Evolutionary conservation across 2,329 filamentous ascomycete genomes (phyloP).

Genomic region (Didymella segeticola): DNA sequence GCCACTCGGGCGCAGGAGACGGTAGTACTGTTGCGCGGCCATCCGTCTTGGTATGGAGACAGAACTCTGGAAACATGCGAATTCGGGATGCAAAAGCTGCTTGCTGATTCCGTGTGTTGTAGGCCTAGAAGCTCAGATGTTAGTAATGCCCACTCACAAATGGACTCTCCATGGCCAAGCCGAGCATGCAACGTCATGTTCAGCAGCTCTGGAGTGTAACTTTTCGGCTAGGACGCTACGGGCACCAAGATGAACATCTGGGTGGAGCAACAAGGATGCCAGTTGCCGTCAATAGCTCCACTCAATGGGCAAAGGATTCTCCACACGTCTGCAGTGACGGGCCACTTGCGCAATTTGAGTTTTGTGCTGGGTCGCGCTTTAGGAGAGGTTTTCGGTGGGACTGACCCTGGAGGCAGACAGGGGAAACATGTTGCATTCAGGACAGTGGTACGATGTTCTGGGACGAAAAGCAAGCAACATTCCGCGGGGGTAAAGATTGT

Average conservation of each 20-base stretch:
- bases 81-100: slow-evolving; percentile 15
- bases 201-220: slow-evolving; percentile 17
- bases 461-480: slow-evolving; percentile 12
- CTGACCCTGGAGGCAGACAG: background rate
- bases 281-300: slow-evolving; percentile 6
- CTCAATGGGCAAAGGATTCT: slow-evolving; percentile 7
- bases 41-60: slow-evolving; percentile 25
- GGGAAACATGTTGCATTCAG: background rate
- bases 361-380: background rate
- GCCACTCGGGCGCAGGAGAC: slow-evolving; percentile 5
- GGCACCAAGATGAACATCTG: slow-evolving; percentile 4
- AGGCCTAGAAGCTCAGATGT: slow-evolving; percentile 31
- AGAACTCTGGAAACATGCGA: slow-evolving; percentile 14
- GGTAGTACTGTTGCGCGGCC: slow-evolving; percentile 16
- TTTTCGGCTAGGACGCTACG: slow-evolving; percentile 2
- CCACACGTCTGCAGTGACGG: slow-evolving; percentile 5
- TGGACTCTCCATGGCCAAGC: slow-evolving; percentile 14
- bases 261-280: slow-evolving; percentile 12
- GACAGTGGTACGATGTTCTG: slow-evolving; percentile 6
- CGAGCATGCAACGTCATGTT: slow-evolving; percentile 17
- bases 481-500: slow-evolving; percentile 15
- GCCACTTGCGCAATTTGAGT: slow-evolving; percentile 5
- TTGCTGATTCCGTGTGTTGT: slow-evolving; percentile 25
- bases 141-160: slow-evolving; percentile 29
- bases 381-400: slow-evolving; percentile 1